phyloP scores from a whole-genome alignment of 2,329 filamentous ascomycete genomes.

The Dothidotthia symphoricarpi region DNA sequence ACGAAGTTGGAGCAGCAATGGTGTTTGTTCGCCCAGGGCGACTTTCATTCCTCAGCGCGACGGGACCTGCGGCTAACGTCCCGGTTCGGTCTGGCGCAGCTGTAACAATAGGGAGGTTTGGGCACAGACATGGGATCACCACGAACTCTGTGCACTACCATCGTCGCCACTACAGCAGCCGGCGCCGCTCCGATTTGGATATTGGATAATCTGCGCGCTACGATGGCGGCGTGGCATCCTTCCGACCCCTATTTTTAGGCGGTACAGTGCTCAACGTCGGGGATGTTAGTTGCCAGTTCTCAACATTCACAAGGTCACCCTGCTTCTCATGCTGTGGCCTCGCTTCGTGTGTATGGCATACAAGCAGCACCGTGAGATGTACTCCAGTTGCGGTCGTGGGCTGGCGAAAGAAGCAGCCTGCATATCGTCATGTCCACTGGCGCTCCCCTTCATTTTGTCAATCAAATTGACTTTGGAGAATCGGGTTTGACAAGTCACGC shows the following conservation, averaged over 20 bases:
- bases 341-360: too few relatives aligned
- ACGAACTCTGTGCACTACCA: constrained; percentile 10
- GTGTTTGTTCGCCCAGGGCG: constrained; percentile 20
- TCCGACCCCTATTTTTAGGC: constrained; percentile 23
- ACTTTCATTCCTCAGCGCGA: constrained; percentile 22
- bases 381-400: too few relatives aligned
- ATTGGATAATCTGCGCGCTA: constrained; percentile 17
- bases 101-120: constrained; percentile 16
- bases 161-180: constrained; percentile 20
- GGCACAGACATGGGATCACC: not conserved
- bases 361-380: too few relatives aligned
- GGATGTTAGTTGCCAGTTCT: constrained; percentile 3
- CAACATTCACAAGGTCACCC: too few relatives aligned
- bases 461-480: constrained; percentile 5
- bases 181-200: constrained; percentile 14
- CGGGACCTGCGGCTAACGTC: constrained; percentile 9
- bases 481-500: constrained; percentile 6
- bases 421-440: constrained; percentile 6
- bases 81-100: constrained; percentile 12
- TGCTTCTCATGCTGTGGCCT: too few relatives aligned
- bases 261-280: constrained; percentile 11
- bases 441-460: constrained; percentile 10
- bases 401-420: too few relatives aligned
- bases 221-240: constrained; percentile 16
- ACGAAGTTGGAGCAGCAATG: constrained; percentile 8